Evolutionary conservation across 768 basidiomycete species (phyloP).

Genomic region (Suillus sp.): DNA sequence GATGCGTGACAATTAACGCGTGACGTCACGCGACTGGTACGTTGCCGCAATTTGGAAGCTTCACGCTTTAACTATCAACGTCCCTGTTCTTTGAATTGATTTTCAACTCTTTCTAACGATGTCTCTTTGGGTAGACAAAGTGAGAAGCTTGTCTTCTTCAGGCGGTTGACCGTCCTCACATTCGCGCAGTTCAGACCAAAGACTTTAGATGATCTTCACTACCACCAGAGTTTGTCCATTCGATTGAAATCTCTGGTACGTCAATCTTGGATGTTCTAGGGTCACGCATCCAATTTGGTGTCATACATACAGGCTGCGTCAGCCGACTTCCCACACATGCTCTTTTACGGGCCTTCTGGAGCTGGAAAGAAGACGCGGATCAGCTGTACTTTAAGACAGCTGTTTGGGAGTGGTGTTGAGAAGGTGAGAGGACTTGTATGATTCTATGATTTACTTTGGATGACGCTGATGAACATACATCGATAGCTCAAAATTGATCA

Average conservation of each 20-base stretch:
- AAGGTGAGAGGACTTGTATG: constrained; percentile 55
- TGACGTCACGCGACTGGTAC: constrained; percentile 32
- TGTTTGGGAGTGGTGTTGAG: constrained; percentile 92
- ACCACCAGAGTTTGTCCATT: constrained; percentile 79
- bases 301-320: constrained; percentile 62
- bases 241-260: constrained; percentile 80
- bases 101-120: constrained; percentile 32
- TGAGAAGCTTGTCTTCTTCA: constrained; percentile 7
- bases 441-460: constrained; percentile 3
- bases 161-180: constrained; percentile 9
- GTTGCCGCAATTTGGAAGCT: constrained; percentile 11
- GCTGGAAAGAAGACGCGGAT: constrained; percentile 99
- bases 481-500: constrained; percentile 95
- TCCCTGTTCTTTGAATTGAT: neutral
- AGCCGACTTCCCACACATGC: constrained; percentile 95
- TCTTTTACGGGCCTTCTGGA: constrained; percentile 96
- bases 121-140: constrained; percentile 72
- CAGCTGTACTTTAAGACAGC: constrained; percentile 80
- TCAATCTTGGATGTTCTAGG: constrained; percentile 5
- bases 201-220: constrained; percentile 82
- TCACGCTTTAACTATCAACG: neutral
- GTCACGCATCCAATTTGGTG: neutral
- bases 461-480: constrained; percentile 5
- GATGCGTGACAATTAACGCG: constrained; percentile 26
- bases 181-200: constrained; percentile 78